Evolutionary conservation across 2,329 filamentous ascomycete genomes (phyloP), one percentile per base, ranked within the genome.

Genomic region (Colletotrichum camelliae): DNA sequence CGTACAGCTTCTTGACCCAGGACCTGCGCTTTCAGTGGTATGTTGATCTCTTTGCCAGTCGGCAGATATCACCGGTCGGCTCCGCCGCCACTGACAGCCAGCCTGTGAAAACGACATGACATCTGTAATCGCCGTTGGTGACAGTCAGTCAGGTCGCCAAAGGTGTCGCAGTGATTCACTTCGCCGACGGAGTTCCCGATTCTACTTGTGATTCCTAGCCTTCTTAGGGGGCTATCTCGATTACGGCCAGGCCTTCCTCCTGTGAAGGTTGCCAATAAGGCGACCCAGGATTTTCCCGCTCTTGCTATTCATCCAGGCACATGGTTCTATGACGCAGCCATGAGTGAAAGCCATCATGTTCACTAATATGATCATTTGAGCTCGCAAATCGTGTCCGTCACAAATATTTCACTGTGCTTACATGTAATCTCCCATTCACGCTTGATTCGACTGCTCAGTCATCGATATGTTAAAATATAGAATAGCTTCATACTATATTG

Each of bases 271-370:
- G 37, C 18, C 37, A 4, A 5, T 9, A 4, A 43, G 39, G 39
- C n/a, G 39, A 18, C 39, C 39, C 39, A 43, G 39, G 2, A 12
- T 18, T 43, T 43, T 18, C 18, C 10, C 18, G 8, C 31, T 10
- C 1, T n/a, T n/a, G 4, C 39, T 5, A 43, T n/a, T n/a, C 3
- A 6, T n/a, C 10, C 9, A 43, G 8, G 18, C 4, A 1, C 16
- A 18, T 3, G 18, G 10, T 48, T 48, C 10, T 48, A 13, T 48
- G 10, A 5, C 43, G n/a, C 3, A 21, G 31, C n/a, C 6, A 4
- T 21, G 10, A 21, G n/a, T 48, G 18, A n/a, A 48, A 0, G 13
- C 0, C 43, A 48, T 4, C n/a, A 12, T 48, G 0, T 7, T 21
- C 3, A 21, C 9, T 21, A 21, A 21, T 21, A 21, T 21, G 21